Evolutionary conservation across 441 rosid genomes (phyloP).

Genomic region (Brassica balearica): DNA sequence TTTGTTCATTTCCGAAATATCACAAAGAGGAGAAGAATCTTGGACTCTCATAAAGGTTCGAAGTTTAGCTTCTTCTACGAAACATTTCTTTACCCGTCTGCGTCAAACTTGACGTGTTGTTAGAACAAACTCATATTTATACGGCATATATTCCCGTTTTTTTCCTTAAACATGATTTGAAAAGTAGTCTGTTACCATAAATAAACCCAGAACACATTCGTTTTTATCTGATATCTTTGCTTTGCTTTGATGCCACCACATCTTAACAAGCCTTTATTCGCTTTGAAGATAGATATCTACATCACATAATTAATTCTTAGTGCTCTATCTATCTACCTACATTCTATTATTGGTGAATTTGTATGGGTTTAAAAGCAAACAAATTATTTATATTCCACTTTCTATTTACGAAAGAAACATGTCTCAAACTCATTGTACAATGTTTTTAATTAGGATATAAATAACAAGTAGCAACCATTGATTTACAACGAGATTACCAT

Average conservation of each 20-base stretch:
- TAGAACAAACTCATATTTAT: not conserved
- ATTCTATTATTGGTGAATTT: not conserved
- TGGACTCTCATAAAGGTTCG: too few species aligned
- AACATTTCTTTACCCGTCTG: too few species aligned
- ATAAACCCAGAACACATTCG: slow-evolving; percentile 6
- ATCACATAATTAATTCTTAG: not conserved
- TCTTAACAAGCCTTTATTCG: not conserved
- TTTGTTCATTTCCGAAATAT: not conserved
- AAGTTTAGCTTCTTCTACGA: too few species aligned
- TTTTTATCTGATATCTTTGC: slow-evolving; percentile 9
- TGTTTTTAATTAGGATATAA: slow-evolving; percentile 5
- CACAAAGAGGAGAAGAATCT: too few species aligned
- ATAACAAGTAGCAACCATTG: not conserved
- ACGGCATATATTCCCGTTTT: not conserved
- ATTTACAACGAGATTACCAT: not conserved
- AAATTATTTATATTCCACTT: not conserved
- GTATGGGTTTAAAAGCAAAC: not conserved
- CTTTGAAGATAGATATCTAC: not conserved
- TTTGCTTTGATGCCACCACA: slow-evolving; percentile 4
- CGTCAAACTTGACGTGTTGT: too few species aligned
- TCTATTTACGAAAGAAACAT: slow-evolving; percentile 1
- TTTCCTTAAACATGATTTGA: not conserved
- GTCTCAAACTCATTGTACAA: not conserved
- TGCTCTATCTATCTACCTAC: not conserved
- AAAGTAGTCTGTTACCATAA: not conserved